Evolutionary conservation across 2,329 filamentous ascomycete genomes (phyloP).

Genomic region (Sporothrix phasma): DNA sequence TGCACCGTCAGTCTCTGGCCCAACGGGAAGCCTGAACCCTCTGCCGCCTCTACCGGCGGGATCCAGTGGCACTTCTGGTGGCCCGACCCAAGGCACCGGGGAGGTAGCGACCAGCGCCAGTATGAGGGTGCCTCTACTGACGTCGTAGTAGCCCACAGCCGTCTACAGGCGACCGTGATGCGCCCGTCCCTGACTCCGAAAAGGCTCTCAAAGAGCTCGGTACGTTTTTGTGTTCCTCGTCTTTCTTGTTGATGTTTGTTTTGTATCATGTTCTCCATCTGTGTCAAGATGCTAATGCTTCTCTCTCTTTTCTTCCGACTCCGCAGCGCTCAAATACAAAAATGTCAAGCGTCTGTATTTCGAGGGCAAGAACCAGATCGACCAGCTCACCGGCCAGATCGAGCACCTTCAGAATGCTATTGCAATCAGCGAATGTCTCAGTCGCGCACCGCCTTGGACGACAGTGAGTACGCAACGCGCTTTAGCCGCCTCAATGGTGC

Average conservation of each 20-base stretch:
- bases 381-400: conserved; percentile 75
- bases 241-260: too few species aligned
- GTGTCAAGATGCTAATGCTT: not conserved
- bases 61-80: conserved; percentile 23
- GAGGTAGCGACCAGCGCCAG: conserved; percentile 25
- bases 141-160: conserved; percentile 49
- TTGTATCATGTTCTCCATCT: not conserved
- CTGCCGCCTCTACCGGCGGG: conserved; percentile 28
- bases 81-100: conserved; percentile 27
- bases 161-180: conserved; percentile 31
- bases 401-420: conserved; percentile 96
- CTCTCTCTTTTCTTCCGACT: conserved; percentile 11
- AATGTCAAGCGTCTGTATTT: conserved; percentile 98
- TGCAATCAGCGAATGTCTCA: conserved; percentile 87
- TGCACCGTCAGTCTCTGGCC: conserved; percentile 17
- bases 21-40: conserved; percentile 28
- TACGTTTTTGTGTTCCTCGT: conserved; percentile 27
- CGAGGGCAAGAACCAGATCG: conserved; percentile 86
- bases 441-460: conserved; percentile 87
- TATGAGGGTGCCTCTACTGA: conserved; percentile 40
- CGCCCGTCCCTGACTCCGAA: conserved; percentile 35
- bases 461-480: conserved; percentile 82
- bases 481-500: conserved; percentile 89
- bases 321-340: conserved; percentile 72
- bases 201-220: conserved; percentile 49